Percentiles rank a stretch among this genome's conserved stretches.
Evolutionary conservation across 2,329 filamentous ascomycete species (phyloP).

Genomic region (Epichloe sylvatica): DNA sequence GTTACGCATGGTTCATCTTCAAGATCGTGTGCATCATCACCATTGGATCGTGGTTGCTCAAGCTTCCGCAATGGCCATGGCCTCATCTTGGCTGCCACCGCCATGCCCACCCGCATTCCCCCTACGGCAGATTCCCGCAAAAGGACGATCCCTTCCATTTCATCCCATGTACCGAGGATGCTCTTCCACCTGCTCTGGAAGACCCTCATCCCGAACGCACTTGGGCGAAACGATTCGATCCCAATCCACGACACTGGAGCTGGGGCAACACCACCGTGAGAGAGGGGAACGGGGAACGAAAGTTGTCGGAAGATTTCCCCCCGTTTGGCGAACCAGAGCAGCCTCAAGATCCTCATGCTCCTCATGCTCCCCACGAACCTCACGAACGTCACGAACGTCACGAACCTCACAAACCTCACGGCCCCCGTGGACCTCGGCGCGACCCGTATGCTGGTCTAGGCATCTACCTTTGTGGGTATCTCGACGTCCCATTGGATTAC

Average conservation of each 20-base stretch:
- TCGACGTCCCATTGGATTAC: slow-evolving; percentile 35
- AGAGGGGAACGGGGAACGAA: not conserved
- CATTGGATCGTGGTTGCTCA: not conserved
- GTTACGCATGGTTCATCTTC: not conserved
- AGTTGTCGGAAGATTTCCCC: not conserved
- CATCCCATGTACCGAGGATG: slow-evolving; percentile 30
- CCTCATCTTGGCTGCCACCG: slow-evolving; percentile 4
- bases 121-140: slow-evolving; percentile 21
- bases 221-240: slow-evolving; percentile 30
- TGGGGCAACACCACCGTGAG: slow-evolving; percentile 23
- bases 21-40: slow-evolving; percentile 1
- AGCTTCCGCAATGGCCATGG: slow-evolving; percentile 2
- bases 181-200: slow-evolving; percentile 27
- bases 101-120: slow-evolving; percentile 3
- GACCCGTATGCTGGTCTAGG: slow-evolving; percentile 26
- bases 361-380: not conserved
- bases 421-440: slow-evolving; percentile 2
- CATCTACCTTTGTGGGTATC: slow-evolving; percentile 34
- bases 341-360: not conserved
- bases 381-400: not conserved
- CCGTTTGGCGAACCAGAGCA: not conserved
- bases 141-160: slow-evolving; percentile 32
- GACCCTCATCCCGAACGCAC: slow-evolving; percentile 21
- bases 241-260: slow-evolving; percentile 30
- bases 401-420: not conserved